Evolutionary conservation across 352 stramenopile genomes (phyloP).

Genomic region (Globisporangium nodosum): DNA sequence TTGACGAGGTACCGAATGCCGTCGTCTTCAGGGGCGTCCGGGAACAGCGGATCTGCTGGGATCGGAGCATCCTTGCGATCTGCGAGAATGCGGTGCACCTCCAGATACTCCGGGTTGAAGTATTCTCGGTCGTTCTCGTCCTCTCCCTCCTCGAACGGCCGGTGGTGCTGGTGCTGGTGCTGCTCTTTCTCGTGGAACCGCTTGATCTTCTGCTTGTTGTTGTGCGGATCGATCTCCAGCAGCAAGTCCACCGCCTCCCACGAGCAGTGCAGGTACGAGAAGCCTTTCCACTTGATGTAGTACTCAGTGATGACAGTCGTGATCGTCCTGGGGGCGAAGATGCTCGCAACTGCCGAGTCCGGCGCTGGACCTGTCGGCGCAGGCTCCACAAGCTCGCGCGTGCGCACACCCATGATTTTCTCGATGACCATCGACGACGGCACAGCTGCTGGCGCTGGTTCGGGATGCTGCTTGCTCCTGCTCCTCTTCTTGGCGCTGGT

Average conservation of each 20-base stretch:
- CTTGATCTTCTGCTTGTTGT: constrained; percentile 86
- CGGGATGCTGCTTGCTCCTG: constrained; percentile 13
- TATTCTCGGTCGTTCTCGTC: constrained; percentile 63
- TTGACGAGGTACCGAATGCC: constrained; percentile 83
- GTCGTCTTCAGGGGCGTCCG: constrained; percentile 79
- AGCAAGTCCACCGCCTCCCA: constrained; percentile 78
- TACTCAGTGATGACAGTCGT: constrained; percentile 64
- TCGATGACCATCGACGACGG: constrained; percentile 75
- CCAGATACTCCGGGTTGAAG: constrained; percentile 88
- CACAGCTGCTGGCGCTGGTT: background rate
- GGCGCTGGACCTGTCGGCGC: constrained; percentile 5
- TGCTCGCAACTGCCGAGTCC: constrained; percentile 29
- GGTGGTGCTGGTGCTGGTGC: constrained; percentile 32
- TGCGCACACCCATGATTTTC: constrained; percentile 81
- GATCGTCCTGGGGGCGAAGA: constrained; percentile 29
- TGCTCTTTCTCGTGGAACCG: constrained; percentile 83
- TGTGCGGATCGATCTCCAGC: constrained; percentile 69
- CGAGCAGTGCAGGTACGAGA: constrained; percentile 85
- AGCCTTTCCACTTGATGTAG: constrained; percentile 89
- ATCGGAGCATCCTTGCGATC: constrained; percentile 66
- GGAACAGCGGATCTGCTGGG: constrained; percentile 36
- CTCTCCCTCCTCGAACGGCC: constrained; percentile 29
- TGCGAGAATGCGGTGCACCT: constrained; percentile 85
- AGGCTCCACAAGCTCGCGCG: constrained; percentile 34
- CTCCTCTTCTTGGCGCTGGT: constrained; percentile 27